Conservation (phyloP, 2,329 filamentous ascomycete species). For the Stachybotrys chartarum region DNA sequence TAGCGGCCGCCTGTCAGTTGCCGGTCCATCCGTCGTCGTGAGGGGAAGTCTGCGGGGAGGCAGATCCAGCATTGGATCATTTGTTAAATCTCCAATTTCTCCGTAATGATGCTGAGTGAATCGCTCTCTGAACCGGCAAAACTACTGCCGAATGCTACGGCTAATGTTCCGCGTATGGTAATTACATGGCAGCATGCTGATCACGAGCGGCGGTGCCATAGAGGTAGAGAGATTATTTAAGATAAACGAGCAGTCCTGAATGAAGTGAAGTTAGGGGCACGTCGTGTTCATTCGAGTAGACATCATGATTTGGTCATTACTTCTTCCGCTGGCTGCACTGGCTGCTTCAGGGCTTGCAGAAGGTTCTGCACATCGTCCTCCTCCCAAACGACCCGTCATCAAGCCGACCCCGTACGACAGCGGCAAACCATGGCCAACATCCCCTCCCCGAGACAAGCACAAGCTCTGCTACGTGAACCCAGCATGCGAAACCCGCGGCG, state of each 20-base stretch:
- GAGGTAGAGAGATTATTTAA: too few relatives aligned
- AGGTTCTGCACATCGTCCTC: not conserved
- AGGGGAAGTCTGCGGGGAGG: not conserved
- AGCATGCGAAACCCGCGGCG: conserved; percentile 1
- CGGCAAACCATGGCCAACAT: conserved; percentile 9
- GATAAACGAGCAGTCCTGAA: too few relatives aligned
- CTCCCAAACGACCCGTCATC: conserved; percentile 1
- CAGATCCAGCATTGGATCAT: not conserved
- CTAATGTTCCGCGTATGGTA: not conserved
- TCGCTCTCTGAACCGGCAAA: not conserved
- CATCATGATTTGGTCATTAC: not conserved
- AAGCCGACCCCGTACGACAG: conserved; percentile 10
- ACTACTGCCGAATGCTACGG: not conserved
- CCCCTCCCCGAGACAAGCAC: conserved; percentile 6
- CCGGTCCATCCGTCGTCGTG: not conserved
- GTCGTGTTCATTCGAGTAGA: not conserved
- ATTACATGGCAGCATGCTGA: not conserved
- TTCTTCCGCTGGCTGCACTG: not conserved
- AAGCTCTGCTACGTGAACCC: conserved; percentile 13
- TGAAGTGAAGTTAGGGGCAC: too few relatives aligned
- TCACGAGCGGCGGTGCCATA: not conserved
- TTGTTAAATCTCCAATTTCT: not conserved
- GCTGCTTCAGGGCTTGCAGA: not conserved
- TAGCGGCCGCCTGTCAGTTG: not conserved
- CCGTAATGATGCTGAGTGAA: not conserved